Conservation (phyloP, 139 green algal species). For the Marvania coccoides region DNA sequence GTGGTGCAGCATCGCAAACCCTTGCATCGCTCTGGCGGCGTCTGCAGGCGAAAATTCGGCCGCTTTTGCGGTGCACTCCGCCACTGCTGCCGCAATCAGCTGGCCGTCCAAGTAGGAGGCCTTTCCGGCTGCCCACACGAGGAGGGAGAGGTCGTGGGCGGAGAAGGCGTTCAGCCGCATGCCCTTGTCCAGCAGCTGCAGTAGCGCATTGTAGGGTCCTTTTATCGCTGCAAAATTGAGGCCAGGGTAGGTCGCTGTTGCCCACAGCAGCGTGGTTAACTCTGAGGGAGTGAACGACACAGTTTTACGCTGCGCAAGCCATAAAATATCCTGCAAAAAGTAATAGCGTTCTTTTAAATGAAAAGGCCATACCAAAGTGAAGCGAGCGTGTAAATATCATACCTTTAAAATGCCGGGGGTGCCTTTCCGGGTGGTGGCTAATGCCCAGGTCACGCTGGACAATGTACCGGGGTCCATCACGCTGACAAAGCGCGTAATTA, state of each 20-base stretch:
- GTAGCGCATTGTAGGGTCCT: background rate
- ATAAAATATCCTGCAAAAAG: background rate
- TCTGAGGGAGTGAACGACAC: conserved; percentile 6
- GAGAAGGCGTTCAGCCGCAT: conserved; percentile 17
- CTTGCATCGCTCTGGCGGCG: background rate
- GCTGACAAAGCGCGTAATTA: background rate
- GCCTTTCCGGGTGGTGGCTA: background rate
- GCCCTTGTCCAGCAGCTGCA: background rate
- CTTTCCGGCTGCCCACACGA: conserved; percentile 6
- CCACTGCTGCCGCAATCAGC: background rate
- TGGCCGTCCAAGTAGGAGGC: background rate
- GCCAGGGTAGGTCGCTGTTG: background rate
- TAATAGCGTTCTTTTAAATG: too few relatives aligned
- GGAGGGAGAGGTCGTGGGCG: conserved; percentile 6
- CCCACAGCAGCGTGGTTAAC: conserved; percentile 23
- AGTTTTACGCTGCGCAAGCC: background rate
- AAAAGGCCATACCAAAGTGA: too few relatives aligned
- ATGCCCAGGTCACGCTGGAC: background rate
- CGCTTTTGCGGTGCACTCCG: background rate
- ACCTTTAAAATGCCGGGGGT: background rate
- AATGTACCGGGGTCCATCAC: background rate
- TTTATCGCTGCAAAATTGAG: background rate
- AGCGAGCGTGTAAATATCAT: too few relatives aligned
- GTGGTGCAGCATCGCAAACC: background rate
- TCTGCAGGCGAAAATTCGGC: background rate